These are phyloP conservation scores for Colletotrichum sojae DNA, from an alignment of 2,329 filamentous ascomycete species.

Conservation along the genomic window DNA sequence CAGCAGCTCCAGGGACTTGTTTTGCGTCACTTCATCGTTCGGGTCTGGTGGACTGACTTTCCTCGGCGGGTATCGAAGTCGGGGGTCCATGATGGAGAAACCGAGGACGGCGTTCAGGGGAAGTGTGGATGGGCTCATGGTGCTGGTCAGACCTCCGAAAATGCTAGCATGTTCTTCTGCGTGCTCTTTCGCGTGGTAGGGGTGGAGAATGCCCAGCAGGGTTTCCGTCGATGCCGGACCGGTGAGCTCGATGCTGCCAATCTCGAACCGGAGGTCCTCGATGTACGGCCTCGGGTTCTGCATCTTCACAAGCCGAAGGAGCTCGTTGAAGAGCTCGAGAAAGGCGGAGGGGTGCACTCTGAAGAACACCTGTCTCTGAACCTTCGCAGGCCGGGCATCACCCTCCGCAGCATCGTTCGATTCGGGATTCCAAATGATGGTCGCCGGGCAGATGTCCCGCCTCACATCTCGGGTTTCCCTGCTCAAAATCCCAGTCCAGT, in stretches of 20 bases:
- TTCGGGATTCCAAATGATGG: conserved; percentile 80
- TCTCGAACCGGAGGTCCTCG: conserved; percentile 79
- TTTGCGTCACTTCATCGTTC: conserved; percentile 53
- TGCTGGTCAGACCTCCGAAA: conserved; percentile 67
- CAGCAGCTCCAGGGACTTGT: conserved; percentile 70
- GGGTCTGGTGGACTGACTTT: conserved; percentile 59
- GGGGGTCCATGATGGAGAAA: conserved; percentile 84
- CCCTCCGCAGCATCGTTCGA: conserved; percentile 43
- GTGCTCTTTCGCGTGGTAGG: conserved; percentile 56
- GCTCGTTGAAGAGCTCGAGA: conserved; percentile 75
- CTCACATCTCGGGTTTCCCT: conserved; percentile 67
- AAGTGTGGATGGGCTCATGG: conserved; percentile 79
- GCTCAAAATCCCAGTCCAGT: conserved; percentile 65
- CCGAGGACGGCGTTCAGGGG: conserved; percentile 79
- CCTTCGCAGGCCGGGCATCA: conserved; percentile 43
- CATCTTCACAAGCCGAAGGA: conserved; percentile 70
- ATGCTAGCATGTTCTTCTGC: conserved; percentile 59
- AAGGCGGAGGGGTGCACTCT: conserved; percentile 88
- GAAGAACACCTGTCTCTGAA: conserved; percentile 70
- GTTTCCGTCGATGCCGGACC: conserved; percentile 84
- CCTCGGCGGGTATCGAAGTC: conserved; percentile 82
- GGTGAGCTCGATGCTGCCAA: conserved; percentile 71
- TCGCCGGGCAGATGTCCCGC: conserved; percentile 78
- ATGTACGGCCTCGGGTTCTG: conserved; percentile 74
- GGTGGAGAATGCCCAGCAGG: conserved; percentile 77